Evolutionary conservation across 176 grass and related monocot species (phyloP).

Genomic region (Eragrostis nindensis): DNA sequence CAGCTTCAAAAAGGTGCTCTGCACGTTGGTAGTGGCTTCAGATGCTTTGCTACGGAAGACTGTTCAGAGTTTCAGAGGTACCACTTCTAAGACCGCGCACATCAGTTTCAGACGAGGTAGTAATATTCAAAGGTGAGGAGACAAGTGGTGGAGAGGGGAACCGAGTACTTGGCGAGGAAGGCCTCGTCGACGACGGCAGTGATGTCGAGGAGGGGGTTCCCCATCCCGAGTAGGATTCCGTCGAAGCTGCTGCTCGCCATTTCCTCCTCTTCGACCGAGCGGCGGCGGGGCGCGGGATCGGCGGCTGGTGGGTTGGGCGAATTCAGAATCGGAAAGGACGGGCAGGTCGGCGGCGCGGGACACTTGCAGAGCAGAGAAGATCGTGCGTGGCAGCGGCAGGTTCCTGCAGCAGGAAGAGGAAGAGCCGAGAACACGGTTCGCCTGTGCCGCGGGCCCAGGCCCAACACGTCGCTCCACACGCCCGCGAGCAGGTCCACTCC

Average conservation of each 20-base stretch:
- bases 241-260: constrained; percentile 46
- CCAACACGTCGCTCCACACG: too few relatives aligned
- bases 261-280: constrained; percentile 14
- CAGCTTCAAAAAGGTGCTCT: background rate
- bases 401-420: too few relatives aligned
- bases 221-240: constrained; percentile 91
- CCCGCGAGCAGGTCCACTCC: too few relatives aligned
- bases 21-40: background rate
- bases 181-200: constrained; percentile 77
- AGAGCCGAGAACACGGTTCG: background rate
- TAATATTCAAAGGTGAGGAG: too few relatives aligned
- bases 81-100: too few relatives aligned
- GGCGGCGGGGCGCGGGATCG: background rate
- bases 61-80: background rate
- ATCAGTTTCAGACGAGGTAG: too few relatives aligned
- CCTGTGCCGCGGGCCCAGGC: background rate
- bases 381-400: too few relatives aligned
- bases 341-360: background rate
- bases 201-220: constrained; percentile 98
- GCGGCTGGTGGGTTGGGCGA: background rate
- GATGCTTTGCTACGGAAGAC: background rate
- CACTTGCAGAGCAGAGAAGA: background rate
- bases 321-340: background rate
- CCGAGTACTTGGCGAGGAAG: constrained; percentile 65
- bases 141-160: constrained; percentile 2